phyloP scores from a whole-genome alignment of 768 basidiomycete genomes.

The Mycena belliarum region DNA sequence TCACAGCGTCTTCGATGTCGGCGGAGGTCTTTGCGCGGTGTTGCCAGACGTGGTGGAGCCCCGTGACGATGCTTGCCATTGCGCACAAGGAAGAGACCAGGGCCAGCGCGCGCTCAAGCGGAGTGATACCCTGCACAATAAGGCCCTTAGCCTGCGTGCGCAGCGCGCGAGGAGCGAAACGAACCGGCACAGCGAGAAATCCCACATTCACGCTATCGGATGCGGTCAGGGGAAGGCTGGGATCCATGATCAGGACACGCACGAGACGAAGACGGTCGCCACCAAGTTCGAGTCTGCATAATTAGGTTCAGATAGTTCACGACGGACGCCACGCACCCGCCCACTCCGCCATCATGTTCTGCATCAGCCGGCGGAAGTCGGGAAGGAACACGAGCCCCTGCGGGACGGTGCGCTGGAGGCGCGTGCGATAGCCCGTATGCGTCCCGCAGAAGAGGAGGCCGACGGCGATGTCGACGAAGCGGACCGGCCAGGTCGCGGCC shows the following conservation, averaged over 20 bases:
- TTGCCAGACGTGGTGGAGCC: constrained; percentile 24
- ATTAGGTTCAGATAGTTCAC: not conserved
- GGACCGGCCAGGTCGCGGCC: not conserved
- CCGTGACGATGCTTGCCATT: constrained; percentile 19
- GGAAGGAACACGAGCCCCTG: constrained; percentile 13
- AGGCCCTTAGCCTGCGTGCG: not conserved
- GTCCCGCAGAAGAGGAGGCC: not conserved
- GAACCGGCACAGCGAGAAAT: constrained; percentile 25
- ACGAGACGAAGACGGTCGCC: constrained; percentile 16
- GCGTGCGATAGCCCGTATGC: not conserved
- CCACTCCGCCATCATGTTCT: constrained; percentile 26
- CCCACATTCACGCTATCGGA: constrained; percentile 28
- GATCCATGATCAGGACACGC: no score
- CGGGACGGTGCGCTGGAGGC: constrained; percentile 1
- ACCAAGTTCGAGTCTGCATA: constrained; percentile 8
- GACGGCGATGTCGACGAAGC: not conserved
- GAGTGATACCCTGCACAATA: constrained; percentile 14
- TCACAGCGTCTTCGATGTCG: constrained; percentile 21
- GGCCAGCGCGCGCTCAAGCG: constrained; percentile 15
- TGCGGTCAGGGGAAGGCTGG: no score
- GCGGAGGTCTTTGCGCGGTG: constrained; percentile 21
- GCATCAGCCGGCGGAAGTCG: constrained; percentile 23
- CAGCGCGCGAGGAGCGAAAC: not conserved
- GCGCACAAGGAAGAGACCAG: constrained; percentile 19
- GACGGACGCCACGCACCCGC: constrained; percentile 19